Percentiles rank a stretch among this genome's conserved stretches.
Conservation (phyloP, 2,329 filamentous ascomycete genomes). For the Fusarium oligoseptatum region DNA sequence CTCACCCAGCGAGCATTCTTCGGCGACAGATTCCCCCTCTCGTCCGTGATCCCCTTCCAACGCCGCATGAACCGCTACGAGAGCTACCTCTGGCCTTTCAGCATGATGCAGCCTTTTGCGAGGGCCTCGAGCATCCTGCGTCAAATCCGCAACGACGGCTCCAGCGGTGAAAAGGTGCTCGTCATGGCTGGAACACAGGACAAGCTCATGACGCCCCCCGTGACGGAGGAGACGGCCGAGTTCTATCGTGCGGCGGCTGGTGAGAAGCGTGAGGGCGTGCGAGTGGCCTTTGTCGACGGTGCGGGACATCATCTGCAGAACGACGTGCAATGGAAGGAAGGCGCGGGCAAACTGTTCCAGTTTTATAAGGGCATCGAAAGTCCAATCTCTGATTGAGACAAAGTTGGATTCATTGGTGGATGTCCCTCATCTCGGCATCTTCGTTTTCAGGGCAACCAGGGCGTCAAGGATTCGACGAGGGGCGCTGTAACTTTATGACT, state of each 20-base stretch:
- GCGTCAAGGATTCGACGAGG: constrained; percentile 6
- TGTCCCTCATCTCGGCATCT: constrained; percentile 5
- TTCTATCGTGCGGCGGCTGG: constrained; percentile 41
- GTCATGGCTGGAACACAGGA: constrained; percentile 57
- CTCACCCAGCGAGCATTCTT: constrained; percentile 66
- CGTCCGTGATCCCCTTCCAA: constrained; percentile 58
- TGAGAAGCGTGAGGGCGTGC: constrained; percentile 51
- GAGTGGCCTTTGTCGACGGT: constrained; percentile 56
- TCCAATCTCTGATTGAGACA: neutral
- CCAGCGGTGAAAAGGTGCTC: constrained; percentile 49
- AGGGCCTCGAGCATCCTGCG: constrained; percentile 55
- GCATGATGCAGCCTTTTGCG: constrained; percentile 61
- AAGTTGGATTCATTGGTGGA: neutral
- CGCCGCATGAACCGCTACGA: constrained; percentile 62
- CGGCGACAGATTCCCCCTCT: constrained; percentile 56
- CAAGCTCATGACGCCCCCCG: constrained; percentile 54
- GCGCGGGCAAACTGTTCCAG: constrained; percentile 58
- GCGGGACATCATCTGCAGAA: constrained; percentile 68
- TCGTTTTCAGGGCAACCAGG: constrained; percentile 9
- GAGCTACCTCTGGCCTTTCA: constrained; percentile 64
- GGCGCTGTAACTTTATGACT: constrained; percentile 5
- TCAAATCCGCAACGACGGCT: constrained; percentile 48
- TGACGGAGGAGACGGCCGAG: constrained; percentile 55
- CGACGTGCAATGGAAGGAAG: constrained; percentile 62
- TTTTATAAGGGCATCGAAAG: constrained; percentile 52